A percentile compares a stretch with the other conserved stretches of the same genome.
These are phyloP conservation scores for Silene coronaria DNA, from an alignment of 179 eudicot genomes.

Conservation along the genomic window DNA sequence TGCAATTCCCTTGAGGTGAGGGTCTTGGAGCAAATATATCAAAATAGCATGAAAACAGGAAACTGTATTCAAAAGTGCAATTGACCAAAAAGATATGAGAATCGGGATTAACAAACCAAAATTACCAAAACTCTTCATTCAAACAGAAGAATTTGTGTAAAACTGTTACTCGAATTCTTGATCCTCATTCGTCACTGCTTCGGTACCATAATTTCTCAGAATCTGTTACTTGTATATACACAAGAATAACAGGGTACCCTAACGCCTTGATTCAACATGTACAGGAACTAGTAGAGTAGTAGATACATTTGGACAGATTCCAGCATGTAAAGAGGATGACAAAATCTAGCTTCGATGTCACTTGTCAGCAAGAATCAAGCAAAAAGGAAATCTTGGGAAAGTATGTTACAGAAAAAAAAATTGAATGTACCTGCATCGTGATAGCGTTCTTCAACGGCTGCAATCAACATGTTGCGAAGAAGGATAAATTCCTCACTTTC, in stretches of 20 bases:
- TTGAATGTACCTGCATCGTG: slow-evolving; percentile 58
- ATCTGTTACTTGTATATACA: background rate
- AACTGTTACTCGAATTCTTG: background rate
- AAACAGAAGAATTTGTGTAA: background rate
- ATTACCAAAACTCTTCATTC: background rate
- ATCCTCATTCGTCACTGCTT: background rate
- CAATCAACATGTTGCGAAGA: slow-evolving; percentile 68
- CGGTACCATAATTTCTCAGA: background rate
- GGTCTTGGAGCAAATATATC: too few relatives aligned
- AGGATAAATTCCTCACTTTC: slow-evolving; percentile 72
- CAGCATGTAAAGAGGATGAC: background rate
- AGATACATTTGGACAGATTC: background rate
- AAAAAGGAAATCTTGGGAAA: background rate
- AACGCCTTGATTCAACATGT: background rate
- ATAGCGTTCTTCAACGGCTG: slow-evolving; percentile 73
- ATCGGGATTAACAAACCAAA: background rate
- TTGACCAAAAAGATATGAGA: background rate
- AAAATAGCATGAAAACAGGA: too few relatives aligned
- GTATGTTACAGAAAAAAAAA: background rate
- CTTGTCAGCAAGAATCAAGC: background rate
- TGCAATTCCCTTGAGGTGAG: too few relatives aligned
- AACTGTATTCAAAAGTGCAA: background rate
- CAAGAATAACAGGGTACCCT: background rate
- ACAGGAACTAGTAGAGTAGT: too few relatives aligned
- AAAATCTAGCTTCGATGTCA: background rate